Conservation (phyloP, 768 basidiomycete species). For the Lenzites betulinus region DNA sequence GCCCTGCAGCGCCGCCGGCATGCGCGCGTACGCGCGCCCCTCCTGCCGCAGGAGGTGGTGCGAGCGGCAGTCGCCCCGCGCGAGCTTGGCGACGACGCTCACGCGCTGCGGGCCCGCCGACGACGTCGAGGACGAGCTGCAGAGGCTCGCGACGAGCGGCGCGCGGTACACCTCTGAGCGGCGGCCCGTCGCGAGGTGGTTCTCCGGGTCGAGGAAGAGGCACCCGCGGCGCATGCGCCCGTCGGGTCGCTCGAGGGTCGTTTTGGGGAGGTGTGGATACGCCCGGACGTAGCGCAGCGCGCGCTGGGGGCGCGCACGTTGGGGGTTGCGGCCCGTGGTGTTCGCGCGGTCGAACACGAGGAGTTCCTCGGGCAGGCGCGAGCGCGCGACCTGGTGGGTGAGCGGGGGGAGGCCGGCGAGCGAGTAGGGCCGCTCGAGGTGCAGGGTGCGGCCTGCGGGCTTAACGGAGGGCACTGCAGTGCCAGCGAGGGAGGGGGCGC, state of each 20-base stretch:
- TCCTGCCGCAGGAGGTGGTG: slow-evolving; percentile 36
- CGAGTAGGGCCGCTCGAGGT: slow-evolving; percentile 11
- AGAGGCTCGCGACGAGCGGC: slow-evolving; percentile 46
- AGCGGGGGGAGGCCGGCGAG: slow-evolving; percentile 25
- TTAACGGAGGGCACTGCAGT: background rate
- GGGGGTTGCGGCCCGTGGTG: slow-evolving; percentile 2
- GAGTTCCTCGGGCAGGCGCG: slow-evolving; percentile 30
- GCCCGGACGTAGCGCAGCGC: slow-evolving; percentile 24
- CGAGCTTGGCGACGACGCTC: slow-evolving; percentile 31
- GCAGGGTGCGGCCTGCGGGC: background rate
- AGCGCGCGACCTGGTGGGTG: slow-evolving; percentile 24
- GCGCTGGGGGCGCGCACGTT: background rate
- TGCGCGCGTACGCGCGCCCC: slow-evolving; percentile 45
- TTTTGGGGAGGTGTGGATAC: slow-evolving; percentile 7
- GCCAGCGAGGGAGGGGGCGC: background rate
- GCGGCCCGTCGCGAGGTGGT: slow-evolving; percentile 45
- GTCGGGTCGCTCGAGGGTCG: background rate
- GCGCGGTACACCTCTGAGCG: slow-evolving; percentile 56
- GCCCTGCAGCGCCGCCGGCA: slow-evolving; percentile 47
- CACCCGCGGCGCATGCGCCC: slow-evolving; percentile 20
- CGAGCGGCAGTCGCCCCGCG: slow-evolving; percentile 5
- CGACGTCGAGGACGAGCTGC: background rate
- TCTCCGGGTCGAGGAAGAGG: slow-evolving; percentile 47
- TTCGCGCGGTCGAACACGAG: slow-evolving; percentile 24
- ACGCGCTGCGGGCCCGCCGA: slow-evolving; percentile 18